Conservation (phyloP, 1,139 yeast species). For the Taphrina sp. region DNA sequence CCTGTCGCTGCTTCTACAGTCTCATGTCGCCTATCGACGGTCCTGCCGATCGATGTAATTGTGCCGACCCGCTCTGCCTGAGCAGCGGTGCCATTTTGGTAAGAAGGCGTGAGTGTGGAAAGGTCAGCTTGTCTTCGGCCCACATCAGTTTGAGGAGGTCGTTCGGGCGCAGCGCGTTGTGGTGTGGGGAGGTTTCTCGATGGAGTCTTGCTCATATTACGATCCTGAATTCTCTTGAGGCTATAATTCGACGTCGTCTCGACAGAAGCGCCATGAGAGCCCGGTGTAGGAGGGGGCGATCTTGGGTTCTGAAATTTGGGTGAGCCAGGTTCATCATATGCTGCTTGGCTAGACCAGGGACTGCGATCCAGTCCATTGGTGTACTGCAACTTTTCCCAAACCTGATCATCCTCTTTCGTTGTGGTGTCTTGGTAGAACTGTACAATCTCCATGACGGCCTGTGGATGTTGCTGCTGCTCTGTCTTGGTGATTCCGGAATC, state of each 20-base stretch:
- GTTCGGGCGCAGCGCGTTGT: slow-evolving; percentile 4
- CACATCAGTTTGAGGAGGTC: background rate
- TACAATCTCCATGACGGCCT: slow-evolving; percentile 90
- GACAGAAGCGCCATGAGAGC: slow-evolving; percentile 35
- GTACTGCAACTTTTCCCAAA: slow-evolving; percentile 18
- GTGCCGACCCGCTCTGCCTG: background rate
- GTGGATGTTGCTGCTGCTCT: slow-evolving; percentile 88
- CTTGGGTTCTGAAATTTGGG: slow-evolving; percentile 40
- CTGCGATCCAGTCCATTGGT: background rate
- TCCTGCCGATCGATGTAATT: slow-evolving; percentile 1
- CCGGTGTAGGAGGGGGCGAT: slow-evolving; percentile 43
- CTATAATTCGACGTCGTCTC: slow-evolving; percentile 19
- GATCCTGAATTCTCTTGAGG: slow-evolving; percentile 8
- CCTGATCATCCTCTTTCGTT: slow-evolving; percentile 39
- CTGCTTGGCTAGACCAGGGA: background rate
- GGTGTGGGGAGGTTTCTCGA: slow-evolving; percentile 17
- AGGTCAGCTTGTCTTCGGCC: background rate
- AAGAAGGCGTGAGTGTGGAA: background rate
- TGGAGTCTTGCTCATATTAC: slow-evolving; percentile 6
- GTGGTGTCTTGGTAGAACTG: slow-evolving; percentile 56
- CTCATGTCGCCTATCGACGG: slow-evolving; percentile 1
- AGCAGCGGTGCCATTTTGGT: slow-evolving; percentile 2
- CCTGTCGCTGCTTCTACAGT: too few species aligned
- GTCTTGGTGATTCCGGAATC: slow-evolving; percentile 82
- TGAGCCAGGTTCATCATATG: slow-evolving; percentile 23